These are phyloP conservation scores for Noccaea caerulescens DNA, from an alignment of 345 rosid species.

Conservation along the genomic window DNA sequence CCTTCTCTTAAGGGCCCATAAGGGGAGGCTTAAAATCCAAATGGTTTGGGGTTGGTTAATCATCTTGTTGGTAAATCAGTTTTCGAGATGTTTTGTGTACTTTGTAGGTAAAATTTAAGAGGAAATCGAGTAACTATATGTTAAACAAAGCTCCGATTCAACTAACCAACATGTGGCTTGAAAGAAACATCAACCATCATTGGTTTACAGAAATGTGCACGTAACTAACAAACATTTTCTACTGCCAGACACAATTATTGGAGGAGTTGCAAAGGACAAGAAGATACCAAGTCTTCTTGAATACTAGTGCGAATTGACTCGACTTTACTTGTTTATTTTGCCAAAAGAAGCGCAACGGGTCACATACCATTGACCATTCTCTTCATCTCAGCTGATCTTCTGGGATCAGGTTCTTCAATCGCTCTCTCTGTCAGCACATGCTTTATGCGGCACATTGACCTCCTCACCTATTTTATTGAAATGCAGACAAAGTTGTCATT, in stretches of 20 bases:
- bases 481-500: background rate
- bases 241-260: conserved; percentile 1
- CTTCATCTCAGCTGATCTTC: conserved; percentile 90
- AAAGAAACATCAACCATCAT: conserved; percentile 22
- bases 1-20: background rate
- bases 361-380: conserved; percentile 86
- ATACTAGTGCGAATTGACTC: background rate
- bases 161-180: conserved; percentile 4
- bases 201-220: conserved; percentile 5
- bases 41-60: too few species aligned
- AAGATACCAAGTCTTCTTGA: conserved; percentile 3
- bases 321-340: background rate
- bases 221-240: conserved; percentile 25
- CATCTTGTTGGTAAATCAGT: too few species aligned
- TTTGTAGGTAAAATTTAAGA: too few species aligned
- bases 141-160: conserved; percentile 17
- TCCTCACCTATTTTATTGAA: conserved; percentile 57
- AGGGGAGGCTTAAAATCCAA: background rate
- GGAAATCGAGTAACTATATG: background rate
- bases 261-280: conserved; percentile 14
- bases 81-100: too few species aligned
- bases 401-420: conserved; percentile 77
- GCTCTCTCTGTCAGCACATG: conserved; percentile 87
- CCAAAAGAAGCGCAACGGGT: conserved; percentile 26
- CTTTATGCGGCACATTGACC: conserved; percentile 86